Evolutionary conservation across 2,329 filamentous ascomycete species (phyloP).

Genomic region (Celoporthe dispersa): DNA sequence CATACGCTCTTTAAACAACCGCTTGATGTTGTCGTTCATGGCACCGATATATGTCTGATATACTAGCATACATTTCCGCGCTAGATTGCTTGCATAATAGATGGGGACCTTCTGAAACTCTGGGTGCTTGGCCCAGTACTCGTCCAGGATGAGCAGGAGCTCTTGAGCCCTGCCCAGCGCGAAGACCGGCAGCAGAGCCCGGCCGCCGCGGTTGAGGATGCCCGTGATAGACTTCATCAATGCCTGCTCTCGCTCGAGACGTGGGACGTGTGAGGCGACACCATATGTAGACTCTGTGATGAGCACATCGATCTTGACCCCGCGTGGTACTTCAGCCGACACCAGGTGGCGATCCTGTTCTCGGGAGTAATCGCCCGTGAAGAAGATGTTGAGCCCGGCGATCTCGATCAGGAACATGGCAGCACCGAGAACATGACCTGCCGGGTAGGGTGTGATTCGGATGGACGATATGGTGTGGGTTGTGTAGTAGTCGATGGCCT

Average conservation of each 20-base stretch:
- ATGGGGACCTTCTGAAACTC: conserved; percentile 92
- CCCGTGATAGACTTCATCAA: conserved; percentile 95
- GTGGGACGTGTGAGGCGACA: conserved; percentile 89
- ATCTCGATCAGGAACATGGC: conserved; percentile 99
- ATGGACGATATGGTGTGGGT: conserved; percentile 97
- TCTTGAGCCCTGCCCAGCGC: conserved; percentile 94
- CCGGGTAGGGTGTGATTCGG: conserved; percentile 94
- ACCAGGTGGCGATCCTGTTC: conserved; percentile 96
- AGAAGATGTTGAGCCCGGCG: conserved; percentile 93
- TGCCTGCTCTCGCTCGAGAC: conserved; percentile 86
- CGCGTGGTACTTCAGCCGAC: conserved; percentile 85
- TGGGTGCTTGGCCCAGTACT: conserved; percentile 90
- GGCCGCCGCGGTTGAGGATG: conserved; percentile 87
- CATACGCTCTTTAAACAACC: conserved; percentile 90
- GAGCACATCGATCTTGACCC: conserved; percentile 90
- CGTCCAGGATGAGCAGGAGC: conserved; percentile 89
- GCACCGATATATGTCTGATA: conserved; percentile 98
- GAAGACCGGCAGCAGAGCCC: conserved; percentile 93
- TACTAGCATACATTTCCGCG: conserved; percentile 96
- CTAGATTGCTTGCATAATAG: conserved; percentile 95
- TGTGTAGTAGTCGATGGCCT: conserved; percentile 97
- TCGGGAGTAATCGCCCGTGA: conserved; percentile 95
- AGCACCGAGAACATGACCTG: conserved; percentile 95
- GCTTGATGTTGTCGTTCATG: conserved; percentile 99
- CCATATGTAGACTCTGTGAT: conserved; percentile 98